Conservation (phyloP, 2,329 filamentous ascomycete genomes). For the Intubia oerlemansii region DNA sequence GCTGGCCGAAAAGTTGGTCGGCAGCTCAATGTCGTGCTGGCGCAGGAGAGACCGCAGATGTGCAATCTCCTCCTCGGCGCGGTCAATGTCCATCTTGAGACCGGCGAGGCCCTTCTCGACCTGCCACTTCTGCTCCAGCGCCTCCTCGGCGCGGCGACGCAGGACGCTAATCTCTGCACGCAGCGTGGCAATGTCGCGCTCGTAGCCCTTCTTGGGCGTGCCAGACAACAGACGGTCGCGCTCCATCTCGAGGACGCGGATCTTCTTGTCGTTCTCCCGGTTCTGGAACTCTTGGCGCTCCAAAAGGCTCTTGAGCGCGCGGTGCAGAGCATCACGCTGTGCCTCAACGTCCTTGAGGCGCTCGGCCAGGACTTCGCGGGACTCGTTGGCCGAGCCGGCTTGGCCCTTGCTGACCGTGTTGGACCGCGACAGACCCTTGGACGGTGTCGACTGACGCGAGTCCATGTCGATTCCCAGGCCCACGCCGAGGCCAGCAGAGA, state of each 20-base stretch:
- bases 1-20: conserved; percentile 25
- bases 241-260: conserved; percentile 56
- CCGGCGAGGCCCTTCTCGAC: conserved; percentile 14
- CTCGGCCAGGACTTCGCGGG: conserved; percentile 50
- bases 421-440: conserved; percentile 23
- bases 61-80: conserved; percentile 78
- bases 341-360: conserved; percentile 81
- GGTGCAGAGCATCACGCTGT: conserved; percentile 81
- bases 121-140: conserved; percentile 76
- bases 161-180: conserved; percentile 70
- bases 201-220: conserved; percentile 57
- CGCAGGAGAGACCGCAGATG: conserved; percentile 59
- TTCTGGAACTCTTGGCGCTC: conserved; percentile 72
- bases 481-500: not conserved
- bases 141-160: conserved; percentile 75
- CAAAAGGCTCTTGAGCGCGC: conserved; percentile 64
- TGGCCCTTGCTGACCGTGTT: conserved; percentile 24
- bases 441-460: conserved; percentile 9
- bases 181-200: conserved; percentile 59
- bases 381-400: conserved; percentile 21
- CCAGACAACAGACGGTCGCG: conserved; percentile 49
- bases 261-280: conserved; percentile 62
- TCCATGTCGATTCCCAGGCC: no score
- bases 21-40: conserved; percentile 69
- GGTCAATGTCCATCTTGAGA: conserved; percentile 82